These are phyloP conservation scores for Pichiaceae sp. DNA, from an alignment of 1,139 yeast genomes.

Conservation along the genomic window DNA sequence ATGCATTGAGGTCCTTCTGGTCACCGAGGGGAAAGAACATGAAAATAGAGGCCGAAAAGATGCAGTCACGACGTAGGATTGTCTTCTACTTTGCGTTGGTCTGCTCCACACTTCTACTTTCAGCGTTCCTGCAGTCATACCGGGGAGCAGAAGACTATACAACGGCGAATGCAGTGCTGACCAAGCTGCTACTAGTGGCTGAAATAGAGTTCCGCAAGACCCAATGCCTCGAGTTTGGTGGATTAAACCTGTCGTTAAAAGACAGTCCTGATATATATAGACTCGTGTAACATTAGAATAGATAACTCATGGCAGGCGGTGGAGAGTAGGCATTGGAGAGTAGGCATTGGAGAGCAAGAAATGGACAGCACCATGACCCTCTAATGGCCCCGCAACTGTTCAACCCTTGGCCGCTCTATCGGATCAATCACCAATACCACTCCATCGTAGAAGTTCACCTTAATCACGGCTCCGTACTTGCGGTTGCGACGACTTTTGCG, in stretches of 20 bases:
- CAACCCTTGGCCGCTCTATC: slow-evolving; percentile 6
- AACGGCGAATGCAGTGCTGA: slow-evolving; percentile 6
- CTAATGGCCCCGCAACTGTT: no score
- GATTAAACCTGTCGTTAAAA: slow-evolving; percentile 9
- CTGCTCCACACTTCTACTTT: neutral
- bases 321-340: no score
- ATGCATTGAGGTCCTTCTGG: slow-evolving; percentile 14
- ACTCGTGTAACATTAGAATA: no score
- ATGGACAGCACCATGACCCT: no score
- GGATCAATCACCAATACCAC: slow-evolving; percentile 21
- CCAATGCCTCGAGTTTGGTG: slow-evolving; percentile 16
- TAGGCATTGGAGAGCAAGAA: no score
- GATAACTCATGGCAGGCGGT: no score
- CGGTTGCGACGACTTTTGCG: slow-evolving; percentile 15
- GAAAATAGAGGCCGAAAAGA: slow-evolving; percentile 11
- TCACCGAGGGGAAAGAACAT: slow-evolving; percentile 8
- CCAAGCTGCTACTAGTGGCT: slow-evolving; percentile 12
- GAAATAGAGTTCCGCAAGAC: slow-evolving; percentile 18
- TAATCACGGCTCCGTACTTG: slow-evolving; percentile 13
- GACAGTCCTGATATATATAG: slow-evolving; percentile 3
- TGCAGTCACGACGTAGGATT: slow-evolving; percentile 9
- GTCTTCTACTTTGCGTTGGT: slow-evolving; percentile 5
- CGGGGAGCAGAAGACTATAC: slow-evolving; percentile 8
- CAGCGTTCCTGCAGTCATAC: slow-evolving; percentile 11
- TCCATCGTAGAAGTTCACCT: slow-evolving; percentile 15